Base-by-base conservation (phyloP, 192 early-diverging fungal species). In the Chytriomyces sp. region DNA sequence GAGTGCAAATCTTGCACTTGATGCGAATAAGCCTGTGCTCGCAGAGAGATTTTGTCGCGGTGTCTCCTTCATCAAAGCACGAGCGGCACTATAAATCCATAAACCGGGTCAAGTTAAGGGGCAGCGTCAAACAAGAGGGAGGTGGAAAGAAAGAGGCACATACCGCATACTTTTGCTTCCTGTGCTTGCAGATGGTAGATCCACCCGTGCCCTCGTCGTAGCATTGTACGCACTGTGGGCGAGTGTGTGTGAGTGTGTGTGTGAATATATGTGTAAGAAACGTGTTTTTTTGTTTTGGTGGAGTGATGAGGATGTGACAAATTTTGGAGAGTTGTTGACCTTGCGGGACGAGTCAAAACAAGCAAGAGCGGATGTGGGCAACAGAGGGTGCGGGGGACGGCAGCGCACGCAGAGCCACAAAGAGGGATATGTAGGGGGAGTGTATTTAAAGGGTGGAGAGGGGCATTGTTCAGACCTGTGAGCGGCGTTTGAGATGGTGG, bases 31-130 rank as follows among this genome's bases (percentile, higher is more conserved):
- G 31, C 8, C 73, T 30, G 54, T 74, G 73, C n/a, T 61, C 53
- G 37, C 73, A 74, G 34, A 74, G 73, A n/a, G 73, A 65, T 53
- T 74, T 74, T 55, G 73, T 74, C 38, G 73, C 33, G 4, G 73
- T 26, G 12, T 65, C 37, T 2, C 73, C 73, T 57, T 74, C 73
- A 39, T 74, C 73, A 56, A 74, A 74, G 36, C 71, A 73, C 33
- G 14, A 31, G 44, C 60, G 37, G 33, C 69, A 59, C 57, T 71
- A 55, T 49, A 7, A 14, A 4, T 12, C 10, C 14, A 12, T 14
- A n/a, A n/a, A n/a, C n/a, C n/a, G n/a, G n/a, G n/a, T n/a, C n/a
- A n/a, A n/a, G n/a, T n/a, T n/a, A n/a, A n/a, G n/a, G n/a, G n/a
- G n/a, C n/a, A n/a, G n/a, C n/a, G n/a, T n/a, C n/a, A n/a, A n/a